Evolutionary conservation across 2,329 filamentous ascomycete genomes (phyloP), one percentile per base, ranked within the genome.

Genomic region (Celoporthe dispersa): DNA sequence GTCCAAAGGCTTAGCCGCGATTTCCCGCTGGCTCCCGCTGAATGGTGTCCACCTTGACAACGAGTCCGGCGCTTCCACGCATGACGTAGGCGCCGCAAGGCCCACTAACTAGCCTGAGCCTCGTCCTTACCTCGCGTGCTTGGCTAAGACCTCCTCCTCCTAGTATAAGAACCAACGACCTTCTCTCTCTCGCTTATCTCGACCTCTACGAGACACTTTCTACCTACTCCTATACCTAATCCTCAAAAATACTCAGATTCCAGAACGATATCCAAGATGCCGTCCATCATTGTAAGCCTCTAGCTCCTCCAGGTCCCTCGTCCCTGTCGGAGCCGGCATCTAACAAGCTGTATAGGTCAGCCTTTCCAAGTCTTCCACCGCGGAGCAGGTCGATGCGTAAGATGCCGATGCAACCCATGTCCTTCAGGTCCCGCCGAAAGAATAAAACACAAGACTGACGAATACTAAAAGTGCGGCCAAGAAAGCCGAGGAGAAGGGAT

Each of bases 401-500:
- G 71, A 66, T 59, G 28, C 9, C 39, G n/a, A 57, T 57, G 25
- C 53, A 14, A 8, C 14, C 53, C 7, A 44, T n/a, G n/a, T n/a
- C n/a, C 35, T 41, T 31, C 37, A 14, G 28, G 5, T 16, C 11
- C 19, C 35, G 12, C 2, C 9, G 25, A 25, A 22, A 22, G 60
- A n/a, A 19, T 3, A 44, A 16, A 37, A 5, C 6, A 39, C 11
- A 37, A 51, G 22, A 57, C 35, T 64, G 31, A 62, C 59, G 37
- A 44, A 33, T 14, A 25, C 22, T 16, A 22, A 57, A 76, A 94
- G 92, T 66, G 91, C 92, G 72, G 97, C 97, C 89, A 83, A 94
- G 79, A 83, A 90, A 70, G 92, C 90, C 75, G 83, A 80, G 71
- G 87, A 91, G 57, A 89, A 95, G 79, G 95, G 95, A 78, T 95